These are phyloP conservation scores for Fusarium graminum DNA, from an alignment of 2,329 filamentous ascomycete species.

Conservation along the genomic window DNA sequence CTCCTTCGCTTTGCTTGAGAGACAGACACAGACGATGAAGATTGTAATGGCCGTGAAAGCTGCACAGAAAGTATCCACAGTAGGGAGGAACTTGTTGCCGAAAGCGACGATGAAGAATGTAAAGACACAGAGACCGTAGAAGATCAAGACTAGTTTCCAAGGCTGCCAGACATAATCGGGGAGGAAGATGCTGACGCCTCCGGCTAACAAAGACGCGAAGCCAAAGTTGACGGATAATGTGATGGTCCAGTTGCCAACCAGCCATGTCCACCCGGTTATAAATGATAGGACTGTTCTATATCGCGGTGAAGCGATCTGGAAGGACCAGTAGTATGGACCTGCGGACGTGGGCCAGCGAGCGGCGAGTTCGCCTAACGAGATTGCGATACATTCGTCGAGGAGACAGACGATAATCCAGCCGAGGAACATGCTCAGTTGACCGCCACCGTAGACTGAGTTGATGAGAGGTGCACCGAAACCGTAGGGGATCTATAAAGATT, in stretches of 20 bases:
- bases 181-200: conserved; percentile 73
- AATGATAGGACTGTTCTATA: conserved; percentile 76
- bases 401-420: conserved; percentile 72
- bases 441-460: conserved; percentile 44
- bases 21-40: conserved; percentile 65
- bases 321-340: conserved; percentile 81
- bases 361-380: conserved; percentile 78
- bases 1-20: conserved; percentile 71
- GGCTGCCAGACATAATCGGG: conserved; percentile 68
- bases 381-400: conserved; percentile 78
- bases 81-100: conserved; percentile 67
- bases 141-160: conserved; percentile 82
- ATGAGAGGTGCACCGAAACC: conserved; percentile 46
- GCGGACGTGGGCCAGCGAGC: conserved; percentile 72
- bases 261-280: conserved; percentile 80
- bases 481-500: conserved; percentile 40
- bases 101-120: conserved; percentile 78
- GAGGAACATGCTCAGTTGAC: conserved; percentile 71
- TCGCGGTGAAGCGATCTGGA: conserved; percentile 69
- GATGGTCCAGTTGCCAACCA: conserved; percentile 78
- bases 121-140: conserved; percentile 73
- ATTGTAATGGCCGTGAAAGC: conserved; percentile 76
- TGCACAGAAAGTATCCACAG: conserved; percentile 79
- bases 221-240: conserved; percentile 78
- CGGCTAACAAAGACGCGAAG: conserved; percentile 75